phyloP scores from a whole-genome alignment of 768 basidiomycete species.

The Tricholoma furcatifolium region DNA sequence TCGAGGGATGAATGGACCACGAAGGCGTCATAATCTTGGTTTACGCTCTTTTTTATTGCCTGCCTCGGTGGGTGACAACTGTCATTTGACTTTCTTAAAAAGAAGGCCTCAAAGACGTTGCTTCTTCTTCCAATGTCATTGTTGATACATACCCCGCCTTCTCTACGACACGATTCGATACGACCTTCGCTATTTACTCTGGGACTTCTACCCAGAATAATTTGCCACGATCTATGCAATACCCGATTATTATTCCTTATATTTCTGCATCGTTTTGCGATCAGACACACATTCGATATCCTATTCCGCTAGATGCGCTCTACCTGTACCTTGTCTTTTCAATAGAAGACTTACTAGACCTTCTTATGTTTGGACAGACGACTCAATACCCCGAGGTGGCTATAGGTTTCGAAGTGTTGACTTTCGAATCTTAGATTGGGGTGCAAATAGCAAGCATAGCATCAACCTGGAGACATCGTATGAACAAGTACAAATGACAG shows the following conservation, averaged over 20 bases:
- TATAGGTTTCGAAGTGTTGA: too few relatives aligned
- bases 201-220: not conserved
- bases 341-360: not conserved
- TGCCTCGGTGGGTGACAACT: not conserved
- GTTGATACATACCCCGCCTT: too few relatives aligned
- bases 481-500: too few relatives aligned
- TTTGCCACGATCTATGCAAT: not conserved
- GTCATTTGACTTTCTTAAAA: constrained; percentile 2
- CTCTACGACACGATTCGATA: not conserved
- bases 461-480: too few relatives aligned
- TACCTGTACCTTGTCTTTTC: not conserved
- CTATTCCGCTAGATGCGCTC: not conserved
- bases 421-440: too few relatives aligned
- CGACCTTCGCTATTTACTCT: not conserved
- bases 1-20: constrained; percentile 7
- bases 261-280: not conserved
- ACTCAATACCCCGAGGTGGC: too few relatives aligned
- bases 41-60: not conserved
- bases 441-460: too few relatives aligned
- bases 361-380: not conserved
- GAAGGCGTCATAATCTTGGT: not conserved
- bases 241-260: not conserved
- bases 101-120: constrained; percentile 4
- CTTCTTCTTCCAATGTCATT: not conserved
- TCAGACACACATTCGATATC: not conserved